Evolutionary conservation across 2,329 filamentous ascomycete genomes (phyloP), one percentile per base, ranked within the genome.

Genomic region (Neocatenulostroma microsporum): DNA sequence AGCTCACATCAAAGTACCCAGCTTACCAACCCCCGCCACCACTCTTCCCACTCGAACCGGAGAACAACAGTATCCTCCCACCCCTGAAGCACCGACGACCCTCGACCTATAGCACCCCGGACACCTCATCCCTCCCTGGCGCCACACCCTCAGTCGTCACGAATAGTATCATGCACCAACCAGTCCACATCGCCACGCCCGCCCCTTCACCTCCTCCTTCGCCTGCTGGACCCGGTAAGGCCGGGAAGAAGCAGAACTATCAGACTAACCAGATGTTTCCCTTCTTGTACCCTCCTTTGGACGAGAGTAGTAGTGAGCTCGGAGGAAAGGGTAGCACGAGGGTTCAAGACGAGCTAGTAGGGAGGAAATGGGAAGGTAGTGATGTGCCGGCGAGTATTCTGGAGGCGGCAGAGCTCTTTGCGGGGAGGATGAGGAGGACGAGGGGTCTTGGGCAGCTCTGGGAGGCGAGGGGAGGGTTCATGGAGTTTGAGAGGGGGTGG

Each of bases 191-290:
- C 50, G 91, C 91, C n/a, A 98, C 91, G 1, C 91, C 91, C 1
- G 89, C 88, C 0, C 91, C 91, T 2, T 98, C 91, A 0, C 91
- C 91, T 17, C 91, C 91, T 0, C 91, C 91, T 1, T 95, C 89
- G 1, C 91, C 91, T 8, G 81, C 82, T 21, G 88, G 76, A 1
- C 74, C 76, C 3, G 76, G 87, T 18, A 98, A 96, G 60, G 85
- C 84, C 35, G 88, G 83, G 1, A 98, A 98, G 69, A 98, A 98
- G 58, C 91, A 98, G 55, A 98, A 96, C 50, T 98, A 98, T 54
- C 91, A 98, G 60, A 98, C 91, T 0, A 98, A 98, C 55, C 91
- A 98, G 53, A 91, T 95, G 56, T 96, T 98, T 47, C 91, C 91
- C 0, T 96, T 98, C 56, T 79, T 98, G 66, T 98, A 98, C 50